Conservation (phyloP, 768 basidiomycete genomes). For the Termitomyces sp. region DNA sequence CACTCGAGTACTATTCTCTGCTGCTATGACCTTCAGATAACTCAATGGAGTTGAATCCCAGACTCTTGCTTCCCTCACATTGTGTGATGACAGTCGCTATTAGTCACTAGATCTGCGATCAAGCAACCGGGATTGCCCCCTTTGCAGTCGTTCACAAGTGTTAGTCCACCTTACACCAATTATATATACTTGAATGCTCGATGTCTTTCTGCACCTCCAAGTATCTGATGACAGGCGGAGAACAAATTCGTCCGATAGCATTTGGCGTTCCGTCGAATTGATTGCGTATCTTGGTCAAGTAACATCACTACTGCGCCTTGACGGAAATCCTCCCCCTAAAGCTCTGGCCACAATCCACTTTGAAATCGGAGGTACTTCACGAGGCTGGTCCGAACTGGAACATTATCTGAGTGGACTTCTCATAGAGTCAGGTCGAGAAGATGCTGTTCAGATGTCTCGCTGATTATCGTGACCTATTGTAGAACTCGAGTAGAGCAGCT, state of each 20-base stretch:
- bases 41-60: too few relatives aligned
- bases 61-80: too few relatives aligned
- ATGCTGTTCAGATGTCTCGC: too few relatives aligned
- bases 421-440: neutral
- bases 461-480: too few relatives aligned
- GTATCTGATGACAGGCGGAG: neutral
- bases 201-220: neutral
- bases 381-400: neutral
- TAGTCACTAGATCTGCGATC: too few relatives aligned
- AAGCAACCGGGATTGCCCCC: too few relatives aligned
- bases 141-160: neutral
- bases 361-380: neutral
- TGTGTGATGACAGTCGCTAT: too few relatives aligned
- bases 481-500: neutral
- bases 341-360: neutral
- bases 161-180: neutral
- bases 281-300: neutral
- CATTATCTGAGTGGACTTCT: neutral
- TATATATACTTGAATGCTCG: too few relatives aligned
- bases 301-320: neutral
- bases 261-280: neutral
- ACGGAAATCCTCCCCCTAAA: neutral
- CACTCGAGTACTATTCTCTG: too few relatives aligned
- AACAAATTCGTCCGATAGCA: neutral
- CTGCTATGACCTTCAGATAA: too few relatives aligned